Conservation (phyloP, 441 rosid genomes). For the Pelargonium citronellum region DNA sequence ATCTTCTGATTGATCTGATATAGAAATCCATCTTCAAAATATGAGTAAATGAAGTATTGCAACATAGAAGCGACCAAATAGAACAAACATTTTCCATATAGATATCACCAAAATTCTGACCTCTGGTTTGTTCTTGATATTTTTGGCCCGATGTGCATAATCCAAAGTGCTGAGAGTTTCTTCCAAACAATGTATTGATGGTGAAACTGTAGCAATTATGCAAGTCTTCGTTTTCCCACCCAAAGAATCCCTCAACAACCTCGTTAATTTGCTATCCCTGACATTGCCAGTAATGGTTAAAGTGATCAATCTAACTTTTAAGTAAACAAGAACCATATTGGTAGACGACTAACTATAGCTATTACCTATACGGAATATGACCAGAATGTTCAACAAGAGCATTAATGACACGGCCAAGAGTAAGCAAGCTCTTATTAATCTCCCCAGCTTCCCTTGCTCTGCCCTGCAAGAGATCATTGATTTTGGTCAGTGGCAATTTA, state of each 20-base stretch:
- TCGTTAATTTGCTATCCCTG: constrained; percentile 95
- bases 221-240: constrained; percentile 99
- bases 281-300: constrained; percentile 21
- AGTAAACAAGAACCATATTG: constrained; percentile 13
- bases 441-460: constrained; percentile 99
- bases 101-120: constrained; percentile 30
- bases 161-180: constrained; percentile 98
- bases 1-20: constrained; percentile 84
- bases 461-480: constrained; percentile 52
- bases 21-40: constrained; percentile 6
- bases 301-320: constrained; percentile 8
- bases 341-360: not conserved
- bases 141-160: constrained; percentile 97
- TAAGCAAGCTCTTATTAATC: constrained; percentile 96
- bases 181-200: constrained; percentile 85
- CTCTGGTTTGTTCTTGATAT: constrained; percentile 96
- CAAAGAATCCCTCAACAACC: constrained; percentile 90
- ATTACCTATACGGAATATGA: constrained; percentile 90
- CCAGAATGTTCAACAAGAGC: constrained; percentile 96
- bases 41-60: not conserved
- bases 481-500: constrained; percentile 11
- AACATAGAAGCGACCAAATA: constrained; percentile 24
- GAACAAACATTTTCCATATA: constrained; percentile 3
- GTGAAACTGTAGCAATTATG: constrained; percentile 89
- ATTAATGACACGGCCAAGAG: constrained; percentile 97